Conservation (phyloP, 768 basidiomycete species). For the Agaricus subrufescens region DNA sequence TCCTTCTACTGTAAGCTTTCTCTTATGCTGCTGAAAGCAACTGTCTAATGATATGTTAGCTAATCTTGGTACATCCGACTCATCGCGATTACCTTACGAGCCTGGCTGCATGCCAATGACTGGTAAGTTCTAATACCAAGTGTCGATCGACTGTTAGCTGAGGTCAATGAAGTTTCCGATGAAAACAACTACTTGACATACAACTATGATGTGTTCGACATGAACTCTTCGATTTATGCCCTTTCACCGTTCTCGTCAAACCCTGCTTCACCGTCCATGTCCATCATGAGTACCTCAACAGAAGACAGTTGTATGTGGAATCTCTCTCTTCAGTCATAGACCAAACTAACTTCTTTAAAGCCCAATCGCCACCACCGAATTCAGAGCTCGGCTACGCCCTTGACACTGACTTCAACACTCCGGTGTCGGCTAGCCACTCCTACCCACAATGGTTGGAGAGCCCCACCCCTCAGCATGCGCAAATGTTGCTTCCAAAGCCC, state of each 20-base stretch:
- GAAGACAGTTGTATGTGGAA: slow-evolving; percentile 25
- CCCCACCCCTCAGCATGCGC: slow-evolving; percentile 10
- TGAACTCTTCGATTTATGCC: slow-evolving; percentile 17
- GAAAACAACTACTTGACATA: slow-evolving; percentile 18
- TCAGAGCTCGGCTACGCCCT: slow-evolving; percentile 27
- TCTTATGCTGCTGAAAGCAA: not conserved
- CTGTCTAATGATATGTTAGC: not conserved
- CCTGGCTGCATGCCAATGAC: not conserved
- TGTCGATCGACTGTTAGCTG: not conserved
- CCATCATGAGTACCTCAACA: slow-evolving; percentile 26
- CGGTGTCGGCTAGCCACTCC: slow-evolving; percentile 12
- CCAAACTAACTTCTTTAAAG: slow-evolving; percentile 15
- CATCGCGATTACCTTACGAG: slow-evolving; percentile 3
- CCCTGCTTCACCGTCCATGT: slow-evolving; percentile 23
- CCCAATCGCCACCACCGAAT: slow-evolving; percentile 25
- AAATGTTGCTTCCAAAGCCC: slow-evolving; percentile 11
- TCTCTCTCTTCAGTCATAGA: not conserved
- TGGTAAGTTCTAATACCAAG: slow-evolving; percentile 1
- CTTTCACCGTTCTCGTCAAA: slow-evolving; percentile 5
- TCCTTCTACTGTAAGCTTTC: slow-evolving; percentile 16
- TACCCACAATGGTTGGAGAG: slow-evolving; percentile 8
- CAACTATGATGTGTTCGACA: slow-evolving; percentile 21
- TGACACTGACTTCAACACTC: slow-evolving; percentile 26
- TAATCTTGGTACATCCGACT: not conserved
- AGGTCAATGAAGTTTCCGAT: slow-evolving; percentile 11